Evolutionary conservation across 2,329 filamentous ascomycete genomes (phyloP), one percentile per base, ranked within the genome.

Genomic region (Venturia oleaginea): DNA sequence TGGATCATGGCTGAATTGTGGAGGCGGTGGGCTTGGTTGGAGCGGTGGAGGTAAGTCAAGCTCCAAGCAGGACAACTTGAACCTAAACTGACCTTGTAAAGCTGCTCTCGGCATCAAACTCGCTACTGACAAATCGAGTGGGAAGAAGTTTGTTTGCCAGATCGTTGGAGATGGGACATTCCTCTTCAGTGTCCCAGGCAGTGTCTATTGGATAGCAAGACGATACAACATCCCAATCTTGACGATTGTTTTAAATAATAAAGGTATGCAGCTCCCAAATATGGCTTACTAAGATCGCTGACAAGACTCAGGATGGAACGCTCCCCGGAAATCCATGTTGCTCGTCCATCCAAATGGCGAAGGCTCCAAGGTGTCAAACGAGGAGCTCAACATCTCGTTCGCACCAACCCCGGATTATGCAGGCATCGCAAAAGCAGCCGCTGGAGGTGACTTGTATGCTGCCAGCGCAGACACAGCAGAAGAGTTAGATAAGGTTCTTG

Each of bases 11-110:
- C 85, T 93, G 70, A 92, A 92, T 73, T 92, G 89, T 71, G 90
- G 90, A 1, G 90, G 88, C 0, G 90, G 89, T 17, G 90, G 90
- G 2, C 84, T 93, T 0, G 90, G 90, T 1, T 93, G 90, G 90
- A 89, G 86, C 13, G 90, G 89, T 17, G 90, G 90, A 17, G 90
- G 65, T 38, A 40, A 57, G 51, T 34, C 17, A n/a, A 34, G 27
- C 4, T 27, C 11, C 24, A 22, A 51, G 22, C 3, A 32, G 17
- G 27, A 37, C 19, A 42, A 19, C 30, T 24, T n/a, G 2, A 42
- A 30, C 37, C 7, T 6, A 42, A 27, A 42, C 22, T 61, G n/a
- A 61, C 37, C 43, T 7, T 61, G 6, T 24, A 8, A 32, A 42
- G 59, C 17, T 65, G 87, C 88, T 0, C 74, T 93, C 3, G 90